Evolutionary conservation across 148 eudicot genomes (phyloP), one percentile per base, ranked within the genome.

Genomic region (Chenopodium formosanum): DNA sequence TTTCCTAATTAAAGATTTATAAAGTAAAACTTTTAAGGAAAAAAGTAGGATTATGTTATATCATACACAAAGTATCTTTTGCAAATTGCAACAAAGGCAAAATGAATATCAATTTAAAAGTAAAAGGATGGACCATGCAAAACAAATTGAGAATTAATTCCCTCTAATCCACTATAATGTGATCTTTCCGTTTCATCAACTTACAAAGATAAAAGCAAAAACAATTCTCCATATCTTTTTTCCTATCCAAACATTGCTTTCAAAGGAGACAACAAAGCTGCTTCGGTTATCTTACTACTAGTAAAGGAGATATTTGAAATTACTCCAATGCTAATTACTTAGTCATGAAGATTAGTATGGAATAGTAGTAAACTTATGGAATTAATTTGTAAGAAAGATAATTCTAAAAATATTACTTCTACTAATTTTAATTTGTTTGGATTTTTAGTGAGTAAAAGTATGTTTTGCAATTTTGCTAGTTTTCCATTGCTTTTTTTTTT

Each of bases 241-340:
- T 73, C 31, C n/a, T 7, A 22, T 47, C 1, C 32, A 47, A 46
- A 71, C 27, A 44, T 46, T 19, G 22, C 1, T 44, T 72, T 4
- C 47, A 37, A 46, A 47, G 76, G 76, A 20, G 76, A 73, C 76
- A 73, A 73, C 8, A 73, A 73, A 73, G 76, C 76, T 10, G 31
- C 25, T 40, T 4, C 34, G 13, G 3, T 47, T 46, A n/a, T 48
- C 31, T n/a, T 23, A 34, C 44, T 25, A 7, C 22, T 70, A 70
- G 6, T 40, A 70, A 70, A 48, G 20, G 74, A n/a, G 40, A 70
- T 31, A 40, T 4, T 69, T 29, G 29, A 23, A 67, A 67, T 67
- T 0, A 67, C n/a, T 17, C 72, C 72, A 31, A 16, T 37, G 23
- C 20, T 70, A 46, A 27, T 16, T 53, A 13, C 60, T 53, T 53